Evolutionary conservation across 495 filamentous ascomycete species (phyloP), one percentile per base, ranked within the genome.

Genomic region (Podospora conica): DNA sequence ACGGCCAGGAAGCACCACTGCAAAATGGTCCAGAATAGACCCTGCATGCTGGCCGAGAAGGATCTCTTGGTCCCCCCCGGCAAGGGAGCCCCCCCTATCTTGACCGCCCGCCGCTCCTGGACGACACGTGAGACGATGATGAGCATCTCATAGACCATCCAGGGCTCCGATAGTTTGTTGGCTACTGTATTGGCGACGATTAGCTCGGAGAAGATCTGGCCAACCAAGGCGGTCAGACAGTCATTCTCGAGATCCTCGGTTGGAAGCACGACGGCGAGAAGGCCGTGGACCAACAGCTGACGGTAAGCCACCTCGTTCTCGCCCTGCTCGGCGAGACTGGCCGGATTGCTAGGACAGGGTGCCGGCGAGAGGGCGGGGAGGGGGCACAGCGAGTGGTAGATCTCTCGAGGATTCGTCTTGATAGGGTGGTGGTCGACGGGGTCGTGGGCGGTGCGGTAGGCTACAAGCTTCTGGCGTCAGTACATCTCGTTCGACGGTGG

Each of bases 181-280:
- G 87, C 86, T 61, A 98, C 78, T 60, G 86, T 81, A 61, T 90
- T 91, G 21, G 90, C 90, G 53, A 98, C 78, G 21, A 97, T 90
- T 75, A 93, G 85, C 69, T 96, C 90, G 8, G 91, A 90, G 57
- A 98, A 79, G 25, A 97, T 85, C 75, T 97, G 93, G 53, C 87
- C 85, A 63, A 97, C 88, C 58, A 98, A 81, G 9, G 89, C 82
- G 20, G 90, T 86, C 70, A 97, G 79, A 73, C 91, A 96, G 58
- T 81, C 85, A 76, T 96, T 97, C 71, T 93, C 87, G 10, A 98
- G 83, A 70, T 98, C 93, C 73, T 97, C 93, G 20, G 91, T 95
- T 6, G 95, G 95, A 31, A 98, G 82, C 24, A 98, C 81, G 55
- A 96, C 79, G 5, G 91, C 89, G 55, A 98, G 79, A 55, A 90